Conservation (phyloP, 1,284 basidiomycete genomes). For the Irpex sp. region DNA sequence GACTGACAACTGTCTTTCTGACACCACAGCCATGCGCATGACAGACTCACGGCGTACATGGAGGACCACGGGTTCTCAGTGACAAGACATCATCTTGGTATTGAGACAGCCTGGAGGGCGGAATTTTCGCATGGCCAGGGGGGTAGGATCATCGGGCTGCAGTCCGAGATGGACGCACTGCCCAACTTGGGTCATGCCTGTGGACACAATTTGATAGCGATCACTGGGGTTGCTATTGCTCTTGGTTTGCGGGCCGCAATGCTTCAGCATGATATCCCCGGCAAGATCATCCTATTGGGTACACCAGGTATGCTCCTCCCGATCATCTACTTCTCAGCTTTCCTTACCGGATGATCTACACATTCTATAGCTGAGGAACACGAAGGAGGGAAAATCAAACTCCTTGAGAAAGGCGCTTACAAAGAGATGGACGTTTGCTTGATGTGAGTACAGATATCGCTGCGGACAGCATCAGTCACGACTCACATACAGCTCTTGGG, state of each 20-base stretch:
- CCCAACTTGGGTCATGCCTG: conserved; percentile 70
- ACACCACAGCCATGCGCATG: conserved; percentile 28
- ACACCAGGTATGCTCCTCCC: conserved; percentile 58
- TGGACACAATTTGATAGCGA: conserved; percentile 84
- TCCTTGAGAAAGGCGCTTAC: conserved; percentile 70
- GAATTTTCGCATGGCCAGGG: conserved; percentile 47
- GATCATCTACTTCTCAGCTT: neutral
- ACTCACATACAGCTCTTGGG: neutral
- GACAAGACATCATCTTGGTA: conserved; percentile 42
- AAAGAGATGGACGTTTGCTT: conserved; percentile 74
- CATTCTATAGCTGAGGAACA: conserved; percentile 62
- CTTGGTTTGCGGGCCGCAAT: conserved; percentile 69
- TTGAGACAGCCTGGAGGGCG: conserved; percentile 71
- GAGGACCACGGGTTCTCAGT: conserved; percentile 51
- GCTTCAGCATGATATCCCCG: conserved; percentile 58
- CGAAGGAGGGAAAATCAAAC: conserved; percentile 73
- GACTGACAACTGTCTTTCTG: neutral
- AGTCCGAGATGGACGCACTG: conserved; percentile 71
- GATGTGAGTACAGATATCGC: conserved; percentile 44
- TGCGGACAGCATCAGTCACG: neutral
- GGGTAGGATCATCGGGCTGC: conserved; percentile 62
- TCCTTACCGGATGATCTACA: neutral
- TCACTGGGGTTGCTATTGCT: conserved; percentile 73
- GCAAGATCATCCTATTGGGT: conserved; percentile 74
- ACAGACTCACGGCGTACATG: conserved; percentile 32